These are phyloP conservation scores for Cordyceps tenuipes DNA, from an alignment of 2,329 filamentous ascomycete species.

Conservation along the genomic window DNA sequence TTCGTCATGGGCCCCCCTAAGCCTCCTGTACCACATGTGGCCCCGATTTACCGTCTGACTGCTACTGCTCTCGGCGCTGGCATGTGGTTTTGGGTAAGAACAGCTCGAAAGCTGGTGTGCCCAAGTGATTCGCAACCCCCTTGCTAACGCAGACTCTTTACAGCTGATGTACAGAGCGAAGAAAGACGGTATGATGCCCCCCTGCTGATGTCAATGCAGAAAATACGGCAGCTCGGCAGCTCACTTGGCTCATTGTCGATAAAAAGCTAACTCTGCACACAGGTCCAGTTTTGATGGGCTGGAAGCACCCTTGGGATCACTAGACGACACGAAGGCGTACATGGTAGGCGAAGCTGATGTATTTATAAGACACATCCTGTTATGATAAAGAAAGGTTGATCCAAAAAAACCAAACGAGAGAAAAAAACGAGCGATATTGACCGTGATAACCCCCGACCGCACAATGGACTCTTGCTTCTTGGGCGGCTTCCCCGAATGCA, in stretches of 20 bases:
- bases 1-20: slow-evolving; percentile 26
- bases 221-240: not conserved
- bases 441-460: not conserved
- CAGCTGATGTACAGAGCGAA: slow-evolving; percentile 94
- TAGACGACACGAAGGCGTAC: slow-evolving; percentile 33
- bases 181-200: slow-evolving; percentile 63
- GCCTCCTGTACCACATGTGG: slow-evolving; percentile 41
- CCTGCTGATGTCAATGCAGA: not conserved
- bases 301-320: slow-evolving; percentile 96
- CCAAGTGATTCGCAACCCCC: not conserved
- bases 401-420: not conserved
- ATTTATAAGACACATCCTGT: not conserved
- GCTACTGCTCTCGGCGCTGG: slow-evolving; percentile 83
- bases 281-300: slow-evolving; percentile 74
- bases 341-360: not conserved
- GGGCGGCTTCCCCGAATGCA: no score
- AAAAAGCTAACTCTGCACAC: slow-evolving; percentile 4
- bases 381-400: not conserved
- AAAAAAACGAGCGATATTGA: not conserved
- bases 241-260: not conserved
- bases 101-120: no score
- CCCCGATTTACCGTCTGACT: slow-evolving; percentile 67
- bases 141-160: slow-evolving; percentile 6
- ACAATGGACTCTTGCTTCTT: no score
- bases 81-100: slow-evolving; percentile 98